Base-by-base conservation (phyloP, 225 moss, liverwort and hornwort genomes). In the Physcomitrellopsis africana region DNA sequence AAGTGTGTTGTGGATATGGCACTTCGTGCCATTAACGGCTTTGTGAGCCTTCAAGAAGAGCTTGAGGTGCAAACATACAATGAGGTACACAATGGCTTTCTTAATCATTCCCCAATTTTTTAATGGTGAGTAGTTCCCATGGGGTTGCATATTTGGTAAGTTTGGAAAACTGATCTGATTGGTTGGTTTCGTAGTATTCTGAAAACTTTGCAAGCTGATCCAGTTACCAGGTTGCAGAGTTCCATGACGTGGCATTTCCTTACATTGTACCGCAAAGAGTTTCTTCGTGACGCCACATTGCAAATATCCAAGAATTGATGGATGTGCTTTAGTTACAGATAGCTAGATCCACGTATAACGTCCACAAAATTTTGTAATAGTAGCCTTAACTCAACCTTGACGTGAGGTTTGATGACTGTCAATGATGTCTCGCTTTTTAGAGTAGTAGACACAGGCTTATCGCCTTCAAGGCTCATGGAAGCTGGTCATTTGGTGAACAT, bases 21-120 rank as follows among this genome's bases (percentile, higher is more conserved):
- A 26, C 84, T 86, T 65, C 81, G 77, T 37, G 81, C 85, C 55
- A 82, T 86, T 8, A 86, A 82, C 37, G 89, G 86, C 56, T 86
- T 84, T 45, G 81, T 86, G 73, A 77, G 79, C 68, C 81, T 89
- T 69, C 86, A 89, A 77, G 86, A 89, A 73, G 89, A 86, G 73
- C 81, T 89, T n/a, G 84, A 89, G 86, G 89, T 81, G 61, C 86
- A 86, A 68, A 81, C 80, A 27, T 89, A 84, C 80, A 89, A 89
- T 67, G 84, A 86, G 84, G 89, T 89, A 44, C 8, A 51, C 63
- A 4, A 32, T 60, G 26, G 22, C 60, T 78, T 1, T 48, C 10
- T 24, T 27, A 19, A 58, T 44, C n/a, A 19, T 54, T 19, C 42
- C 24, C 23, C 42, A 55, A 12, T 17, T 26, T 43, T 79, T 60